Evolutionary conservation across 805 yeast species (phyloP).

Genomic region (Wickerhamiella lipophila): DNA sequence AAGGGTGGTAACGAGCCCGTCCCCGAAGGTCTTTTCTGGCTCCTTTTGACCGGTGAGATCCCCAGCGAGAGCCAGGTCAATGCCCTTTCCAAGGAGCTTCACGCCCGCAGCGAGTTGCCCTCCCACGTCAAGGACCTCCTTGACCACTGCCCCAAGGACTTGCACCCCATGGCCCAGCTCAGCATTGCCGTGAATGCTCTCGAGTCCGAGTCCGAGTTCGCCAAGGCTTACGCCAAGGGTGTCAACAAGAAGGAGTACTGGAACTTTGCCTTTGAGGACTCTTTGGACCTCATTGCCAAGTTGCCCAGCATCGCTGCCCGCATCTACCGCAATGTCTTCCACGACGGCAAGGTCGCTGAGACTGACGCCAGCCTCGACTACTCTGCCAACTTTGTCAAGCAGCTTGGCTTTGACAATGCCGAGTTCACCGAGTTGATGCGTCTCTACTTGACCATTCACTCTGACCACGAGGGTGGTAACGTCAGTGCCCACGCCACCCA

Average conservation of each 20-base stretch:
- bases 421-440: slow-evolving; percentile 66
- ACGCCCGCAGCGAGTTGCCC: slow-evolving; percentile 66
- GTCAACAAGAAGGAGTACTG: slow-evolving; percentile 71
- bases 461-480: slow-evolving; percentile 86
- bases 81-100: slow-evolving; percentile 62
- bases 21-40: slow-evolving; percentile 78
- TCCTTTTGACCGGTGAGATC: slow-evolving; percentile 68
- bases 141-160: slow-evolving; percentile 59
- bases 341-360: slow-evolving; percentile 52
- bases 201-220: slow-evolving; percentile 70
- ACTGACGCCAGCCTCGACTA: slow-evolving; percentile 39
- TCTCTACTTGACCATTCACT: slow-evolving; percentile 67
- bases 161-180: slow-evolving; percentile 87
- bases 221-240: slow-evolving; percentile 77
- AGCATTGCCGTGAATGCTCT: slow-evolving; percentile 71
- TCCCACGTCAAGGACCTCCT: slow-evolving; percentile 61
- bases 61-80: slow-evolving; percentile 61
- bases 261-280: slow-evolving; percentile 72
- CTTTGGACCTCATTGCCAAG: slow-evolving; percentile 68
- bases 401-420: slow-evolving; percentile 47
- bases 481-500: slow-evolving; percentile 82
- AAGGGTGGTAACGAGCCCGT: slow-evolving; percentile 52
- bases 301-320: slow-evolving; percentile 69
- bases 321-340: slow-evolving; percentile 73
- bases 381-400: slow-evolving; percentile 52